Evolutionary conservation across 805 yeast genomes (phyloP), one percentile per base, ranked within the genome.

Genomic region (Wickerhamiella sorbophila): DNA sequence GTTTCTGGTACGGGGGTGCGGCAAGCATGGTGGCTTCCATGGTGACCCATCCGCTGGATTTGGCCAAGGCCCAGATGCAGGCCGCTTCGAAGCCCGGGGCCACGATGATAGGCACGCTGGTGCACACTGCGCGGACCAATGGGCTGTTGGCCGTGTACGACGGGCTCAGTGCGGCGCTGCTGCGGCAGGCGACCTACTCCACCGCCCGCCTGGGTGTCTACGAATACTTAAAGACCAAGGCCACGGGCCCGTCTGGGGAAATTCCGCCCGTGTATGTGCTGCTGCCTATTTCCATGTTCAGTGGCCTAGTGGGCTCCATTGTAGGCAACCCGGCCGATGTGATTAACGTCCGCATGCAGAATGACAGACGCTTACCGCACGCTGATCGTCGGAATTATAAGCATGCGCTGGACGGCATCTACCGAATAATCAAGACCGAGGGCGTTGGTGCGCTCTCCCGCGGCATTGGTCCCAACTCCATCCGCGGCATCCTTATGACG

Each of bases 261-360:
- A 63, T 67, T 21, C 80, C 79, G 4, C 69, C 77, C 4, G 75
- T 83, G 42, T 55, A 67, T 5, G 68, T 72, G 15, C 65, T 84
- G 41, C 63, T 84, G 42, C 85, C 88, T 8, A 69, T 77, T 61
- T 82, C 94, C 4, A 82, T 84, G 91, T 48, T 79, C n/a, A 74
- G 87, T 10, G 94, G 95, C 41, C 81, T 79, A 21, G 60, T 75
- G 44, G 95, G 95, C 46, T 94, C 94, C 8, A 61, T 83, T 18
- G 79, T 81, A 2, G 95, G 95, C 18, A 84, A 84, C 55, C 94
- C 94, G 3, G 75, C 91, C 1, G 95, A 84, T 56, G 79, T 84
- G 12, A 85, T 82, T 31, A 84, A 84, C 52, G 81, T 84, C 48
- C 72, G 94, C 61, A 84, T 84, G 95, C 95, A 84, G 59, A 84